Base-by-base conservation (phyloP, 495 filamentous ascomycete genomes). In the Penicillium odoratum region DNA sequence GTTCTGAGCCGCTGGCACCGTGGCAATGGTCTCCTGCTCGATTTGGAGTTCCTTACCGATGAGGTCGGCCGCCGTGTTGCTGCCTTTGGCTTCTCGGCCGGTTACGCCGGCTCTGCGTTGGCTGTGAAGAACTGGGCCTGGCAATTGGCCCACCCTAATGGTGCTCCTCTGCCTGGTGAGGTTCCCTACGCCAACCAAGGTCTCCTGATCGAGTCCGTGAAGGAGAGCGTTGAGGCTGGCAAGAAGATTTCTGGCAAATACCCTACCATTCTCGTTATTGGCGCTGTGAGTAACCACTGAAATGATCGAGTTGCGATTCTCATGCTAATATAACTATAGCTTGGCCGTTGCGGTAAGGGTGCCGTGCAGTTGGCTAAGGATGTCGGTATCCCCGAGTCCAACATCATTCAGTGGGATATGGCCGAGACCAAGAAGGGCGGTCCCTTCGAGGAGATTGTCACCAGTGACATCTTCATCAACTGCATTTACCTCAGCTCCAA, bases 21-120 rank as follows among this genome's bases (percentile, higher is more conserved):
- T 30, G 94, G 93, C 31, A 88, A 87, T 46, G 93, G 93, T 49
- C 89, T 83, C 8, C 84, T 98, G 26, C 82, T 92, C 46, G 93
- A 98, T 63, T 80, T 98, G 53, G 93, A 98, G 69, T 97, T 97
- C 73, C 77, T 97, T n/a, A 83, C 85, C 16, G 90, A 96, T 61
- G 83, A 83, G 33, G 79, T 68, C 46, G 89, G 90, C n/a, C 80
- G 91, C 47, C 80, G 93, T 67, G 89, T 98, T 43, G 92, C 93
- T 62, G 77, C 79, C 9, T 86, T 86, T 60, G 89, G 89, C 51
- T 92, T 89, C 73, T 88, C 89, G 53, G 91, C 90, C 48, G 91
- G 90, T 21, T 93, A 90, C 68, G 87, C 87, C 48, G 91, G 91
- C 62, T 73, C 90, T 28, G 92, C 92, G 21, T 74, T 96, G 25